These are phyloP conservation scores for Saksenaea vasiformis DNA, from an alignment of 371 early-diverging fungal species.

Conservation along the genomic window DNA sequence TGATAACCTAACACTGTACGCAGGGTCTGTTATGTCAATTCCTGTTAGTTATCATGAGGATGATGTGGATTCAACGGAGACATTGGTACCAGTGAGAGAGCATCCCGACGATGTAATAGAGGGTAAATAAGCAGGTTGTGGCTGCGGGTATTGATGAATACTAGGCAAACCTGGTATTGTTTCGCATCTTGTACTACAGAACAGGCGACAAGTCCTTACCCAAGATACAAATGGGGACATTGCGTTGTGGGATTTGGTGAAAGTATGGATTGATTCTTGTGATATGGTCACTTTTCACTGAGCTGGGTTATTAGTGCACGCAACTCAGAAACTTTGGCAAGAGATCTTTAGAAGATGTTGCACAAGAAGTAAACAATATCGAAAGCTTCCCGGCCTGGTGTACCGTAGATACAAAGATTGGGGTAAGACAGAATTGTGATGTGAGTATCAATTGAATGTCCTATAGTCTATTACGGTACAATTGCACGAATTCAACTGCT, in stretches of 20 bases:
- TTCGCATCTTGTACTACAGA: conserved; percentile 72
- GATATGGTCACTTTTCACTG: not conserved
- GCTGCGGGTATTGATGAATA: not conserved
- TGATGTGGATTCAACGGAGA: conserved; percentile 37
- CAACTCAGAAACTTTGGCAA: conserved; percentile 62
- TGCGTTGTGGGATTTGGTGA: conserved; percentile 89
- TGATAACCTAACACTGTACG: conserved; percentile 44
- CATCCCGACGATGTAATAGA: conserved; percentile 41
- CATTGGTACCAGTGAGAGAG: conserved; percentile 40
- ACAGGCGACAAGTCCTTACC: conserved; percentile 86
- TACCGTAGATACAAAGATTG: conserved; percentile 86
- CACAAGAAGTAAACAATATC: conserved; percentile 63
- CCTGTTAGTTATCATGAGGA: conserved; percentile 55
- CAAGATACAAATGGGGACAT: conserved; percentile 82
- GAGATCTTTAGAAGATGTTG: conserved; percentile 61
- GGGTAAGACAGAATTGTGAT: conserved; percentile 45
- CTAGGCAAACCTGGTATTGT: conserved; percentile 69
- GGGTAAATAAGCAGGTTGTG: conserved; percentile 21
- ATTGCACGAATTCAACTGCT: conserved; percentile 77
- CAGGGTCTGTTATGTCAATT: conserved; percentile 52
- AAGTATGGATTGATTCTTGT: conserved; percentile 30
- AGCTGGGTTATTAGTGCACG: conserved; percentile 42
- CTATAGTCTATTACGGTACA: conserved; percentile 77
- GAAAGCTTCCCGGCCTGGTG: conserved; percentile 93
- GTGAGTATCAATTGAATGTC: not conserved